Conservation (phyloP, 2,329 filamentous ascomycete genomes). For the Hypocrella siamensis region DNA sequence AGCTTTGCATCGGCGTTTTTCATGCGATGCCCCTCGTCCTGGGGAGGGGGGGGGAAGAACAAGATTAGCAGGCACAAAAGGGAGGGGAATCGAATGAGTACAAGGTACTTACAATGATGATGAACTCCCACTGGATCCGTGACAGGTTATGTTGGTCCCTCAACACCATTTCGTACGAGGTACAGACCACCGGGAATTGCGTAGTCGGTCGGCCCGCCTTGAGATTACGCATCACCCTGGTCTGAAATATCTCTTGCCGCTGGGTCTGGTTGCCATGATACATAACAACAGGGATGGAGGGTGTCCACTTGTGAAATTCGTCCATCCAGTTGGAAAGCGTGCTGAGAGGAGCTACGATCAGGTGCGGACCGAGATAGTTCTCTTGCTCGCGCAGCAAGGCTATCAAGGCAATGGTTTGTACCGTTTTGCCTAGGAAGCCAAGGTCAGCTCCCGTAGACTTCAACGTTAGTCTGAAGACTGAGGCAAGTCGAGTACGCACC, state of each 20-base stretch:
- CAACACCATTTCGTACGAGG: slow-evolving; percentile 92
- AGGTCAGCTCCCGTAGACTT: no score
- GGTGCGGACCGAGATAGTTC: slow-evolving; percentile 66
- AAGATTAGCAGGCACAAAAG: neutral
- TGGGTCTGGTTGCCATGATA: slow-evolving; percentile 78
- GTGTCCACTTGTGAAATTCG: slow-evolving; percentile 84
- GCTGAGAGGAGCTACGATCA: slow-evolving; percentile 81
- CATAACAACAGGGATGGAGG: slow-evolving; percentile 71
- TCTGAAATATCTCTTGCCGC: slow-evolving; percentile 58
- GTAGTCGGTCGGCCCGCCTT: slow-evolving; percentile 39
- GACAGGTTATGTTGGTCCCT: slow-evolving; percentile 70
- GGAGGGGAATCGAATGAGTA: no score
- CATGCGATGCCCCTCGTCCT: slow-evolving; percentile 92
- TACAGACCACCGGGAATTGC: slow-evolving; percentile 82
- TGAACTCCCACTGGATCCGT: slow-evolving; percentile 89
- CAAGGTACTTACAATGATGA: slow-evolving; percentile 59
- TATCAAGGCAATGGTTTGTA: slow-evolving; percentile 79
- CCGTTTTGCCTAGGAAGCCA: slow-evolving; percentile 59
- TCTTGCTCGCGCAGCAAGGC: slow-evolving; percentile 80
- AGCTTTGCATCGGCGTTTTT: slow-evolving; percentile 93
- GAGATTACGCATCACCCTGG: slow-evolving; percentile 55
- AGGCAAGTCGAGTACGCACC: no score
- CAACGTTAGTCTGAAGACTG: no score
- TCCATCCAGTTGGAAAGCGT: slow-evolving; percentile 93
- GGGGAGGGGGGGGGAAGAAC: no score